Conservation (phyloP, 345 rosid species). For the Eucalyptus fibrosa region DNA sequence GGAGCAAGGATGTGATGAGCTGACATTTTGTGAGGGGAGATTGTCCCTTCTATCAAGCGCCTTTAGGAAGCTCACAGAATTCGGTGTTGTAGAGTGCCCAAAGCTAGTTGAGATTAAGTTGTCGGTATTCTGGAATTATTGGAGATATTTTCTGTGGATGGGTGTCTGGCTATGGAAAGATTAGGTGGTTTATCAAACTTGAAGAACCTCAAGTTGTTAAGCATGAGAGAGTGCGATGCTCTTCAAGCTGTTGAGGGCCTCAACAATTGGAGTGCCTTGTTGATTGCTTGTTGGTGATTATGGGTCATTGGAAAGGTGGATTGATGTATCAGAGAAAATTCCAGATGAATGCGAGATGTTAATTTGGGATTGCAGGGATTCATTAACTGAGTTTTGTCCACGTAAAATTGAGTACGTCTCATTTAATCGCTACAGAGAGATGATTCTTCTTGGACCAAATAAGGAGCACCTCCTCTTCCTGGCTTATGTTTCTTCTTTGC, state of each 20-base stretch:
- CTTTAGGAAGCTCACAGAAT: background rate
- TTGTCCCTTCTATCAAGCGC: background rate
- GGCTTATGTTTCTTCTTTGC: background rate
- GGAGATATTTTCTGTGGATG: background rate
- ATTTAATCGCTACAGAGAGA: background rate
- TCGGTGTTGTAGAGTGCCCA: background rate
- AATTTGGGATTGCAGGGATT: background rate
- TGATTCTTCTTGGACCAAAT: background rate
- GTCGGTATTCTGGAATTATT: background rate
- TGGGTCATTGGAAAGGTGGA: background rate
- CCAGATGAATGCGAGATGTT: background rate
- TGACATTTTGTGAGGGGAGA: background rate
- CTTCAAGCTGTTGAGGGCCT: background rate
- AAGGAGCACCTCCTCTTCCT: background rate
- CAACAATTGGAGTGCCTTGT: background rate
- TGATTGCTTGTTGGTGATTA: background rate
- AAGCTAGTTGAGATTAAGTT: background rate
- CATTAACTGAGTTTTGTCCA: background rate
- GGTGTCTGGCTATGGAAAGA: background rate
- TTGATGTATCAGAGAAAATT: background rate
- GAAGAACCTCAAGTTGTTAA: background rate
- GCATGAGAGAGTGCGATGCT: background rate
- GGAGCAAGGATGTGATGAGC: background rate
- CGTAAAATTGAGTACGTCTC: background rate
- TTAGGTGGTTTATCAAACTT: background rate